Conservation (phyloP, 345 rosid genomes). For the Camelina laxa region DNA sequence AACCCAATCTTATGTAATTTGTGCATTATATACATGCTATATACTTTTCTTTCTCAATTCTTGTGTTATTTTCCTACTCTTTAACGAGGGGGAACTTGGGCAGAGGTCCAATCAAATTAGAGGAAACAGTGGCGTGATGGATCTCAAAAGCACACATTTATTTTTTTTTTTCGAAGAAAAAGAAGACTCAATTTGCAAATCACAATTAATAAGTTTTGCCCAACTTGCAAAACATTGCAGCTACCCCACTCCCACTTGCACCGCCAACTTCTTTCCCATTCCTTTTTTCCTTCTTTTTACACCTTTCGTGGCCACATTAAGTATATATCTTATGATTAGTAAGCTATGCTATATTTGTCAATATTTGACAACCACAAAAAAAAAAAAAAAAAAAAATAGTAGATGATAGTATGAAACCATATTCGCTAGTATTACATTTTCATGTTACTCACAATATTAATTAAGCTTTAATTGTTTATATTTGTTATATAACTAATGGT, state of each 20-base stretch:
- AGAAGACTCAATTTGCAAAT: constrained; percentile 27
- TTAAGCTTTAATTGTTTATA: background rate
- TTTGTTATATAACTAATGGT: background rate
- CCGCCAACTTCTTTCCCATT: constrained; percentile 38
- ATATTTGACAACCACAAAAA: constrained; percentile 26
- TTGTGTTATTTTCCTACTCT: background rate
- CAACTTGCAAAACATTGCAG: constrained; percentile 40
- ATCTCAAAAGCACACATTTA: constrained; percentile 20
- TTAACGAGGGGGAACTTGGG: constrained; percentile 25
- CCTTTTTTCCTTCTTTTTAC: background rate
- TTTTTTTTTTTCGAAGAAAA: constrained; percentile 5
- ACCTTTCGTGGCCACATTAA: constrained; percentile 32
- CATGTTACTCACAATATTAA: background rate
- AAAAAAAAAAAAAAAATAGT: background rate
- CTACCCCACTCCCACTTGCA: constrained; percentile 57
- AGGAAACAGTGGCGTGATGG: constrained; percentile 39
- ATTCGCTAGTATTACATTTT: background rate
- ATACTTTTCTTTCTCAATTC: background rate
- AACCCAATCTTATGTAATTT: constrained; percentile 13
- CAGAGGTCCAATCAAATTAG: constrained; percentile 35
- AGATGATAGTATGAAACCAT: constrained; percentile 13
- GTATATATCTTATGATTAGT: constrained; percentile 32
- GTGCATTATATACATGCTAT: background rate
- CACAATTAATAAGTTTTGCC: constrained; percentile 28
- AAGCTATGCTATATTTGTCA: constrained; percentile 27